phyloP scores from a whole-genome alignment of 2,329 filamentous ascomycete genomes.

The Geosmithia putterillii region DNA sequence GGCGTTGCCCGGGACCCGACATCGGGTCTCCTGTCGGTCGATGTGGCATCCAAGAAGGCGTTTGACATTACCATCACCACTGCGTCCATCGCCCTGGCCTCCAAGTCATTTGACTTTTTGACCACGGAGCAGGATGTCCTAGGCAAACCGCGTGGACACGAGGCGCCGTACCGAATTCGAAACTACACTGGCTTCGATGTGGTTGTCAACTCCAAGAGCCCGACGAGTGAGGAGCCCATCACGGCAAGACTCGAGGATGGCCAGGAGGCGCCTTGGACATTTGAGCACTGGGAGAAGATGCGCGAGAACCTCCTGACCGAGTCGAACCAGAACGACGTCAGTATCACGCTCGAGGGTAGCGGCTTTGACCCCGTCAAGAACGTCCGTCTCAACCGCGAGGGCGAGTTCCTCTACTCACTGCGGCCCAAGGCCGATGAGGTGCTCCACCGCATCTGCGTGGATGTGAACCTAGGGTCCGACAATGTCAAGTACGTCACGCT shows the following conservation, averaged over 20 bases:
- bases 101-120: constrained; percentile 86
- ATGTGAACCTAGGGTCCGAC: constrained; percentile 80
- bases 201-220: constrained; percentile 66
- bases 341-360: constrained; percentile 78
- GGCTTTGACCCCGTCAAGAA: constrained; percentile 86
- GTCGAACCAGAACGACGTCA: constrained; percentile 65
- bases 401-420: constrained; percentile 80
- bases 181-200: constrained; percentile 95
- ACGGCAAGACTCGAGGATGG: constrained; percentile 75
- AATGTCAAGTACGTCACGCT: constrained; percentile 98
- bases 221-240: constrained; percentile 52
- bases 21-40: constrained; percentile 67
- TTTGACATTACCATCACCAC: constrained; percentile 90
- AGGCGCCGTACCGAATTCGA: constrained; percentile 84
- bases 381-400: constrained; percentile 86
- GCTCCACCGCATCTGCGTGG: constrained; percentile 80
- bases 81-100: constrained; percentile 82
- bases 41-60: constrained; percentile 77
- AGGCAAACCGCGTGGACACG: constrained; percentile 80
- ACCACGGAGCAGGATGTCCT: constrained; percentile 76
- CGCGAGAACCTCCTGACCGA: constrained; percentile 85
- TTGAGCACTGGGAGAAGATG: constrained; percentile 94
- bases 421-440: constrained; percentile 78
- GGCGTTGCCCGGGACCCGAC: constrained; percentile 69
- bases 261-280: constrained; percentile 87